phyloP scores from a whole-genome alignment of 2,329 filamentous ascomycete species.

The Colletotrichum sansevieriae region DNA sequence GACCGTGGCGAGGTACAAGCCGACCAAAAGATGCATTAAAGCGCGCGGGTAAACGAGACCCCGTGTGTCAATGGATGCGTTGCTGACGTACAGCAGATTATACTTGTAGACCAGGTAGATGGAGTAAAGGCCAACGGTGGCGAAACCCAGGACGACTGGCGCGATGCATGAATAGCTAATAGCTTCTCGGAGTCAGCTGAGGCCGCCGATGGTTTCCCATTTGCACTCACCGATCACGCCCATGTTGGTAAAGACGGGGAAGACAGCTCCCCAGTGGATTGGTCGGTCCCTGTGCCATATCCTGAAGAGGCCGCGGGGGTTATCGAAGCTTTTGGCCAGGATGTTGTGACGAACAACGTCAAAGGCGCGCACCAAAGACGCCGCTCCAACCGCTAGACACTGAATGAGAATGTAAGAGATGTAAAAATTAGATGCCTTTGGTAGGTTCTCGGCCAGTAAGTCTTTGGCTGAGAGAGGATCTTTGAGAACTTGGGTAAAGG shows the following conservation, averaged over 20 bases:
- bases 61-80: conserved; percentile 86
- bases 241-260: conserved; percentile 86
- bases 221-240: conserved; percentile 76
- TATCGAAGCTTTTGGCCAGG: conserved; percentile 80
- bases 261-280: conserved; percentile 85
- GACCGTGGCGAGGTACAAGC: conserved; percentile 84
- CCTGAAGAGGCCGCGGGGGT: conserved; percentile 82
- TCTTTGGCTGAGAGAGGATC: conserved; percentile 45
- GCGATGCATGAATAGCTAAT: conserved; percentile 90
- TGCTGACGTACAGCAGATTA: conserved; percentile 89
- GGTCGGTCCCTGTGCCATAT: conserved; percentile 81
- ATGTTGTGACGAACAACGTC: conserved; percentile 72
- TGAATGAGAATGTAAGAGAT: conserved; percentile 95
- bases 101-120: conserved; percentile 93
- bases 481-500: conserved; percentile 68
- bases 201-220: fast-evolving
- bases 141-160: conserved; percentile 86
- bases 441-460: conserved; percentile 77
- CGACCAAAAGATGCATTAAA: conserved; percentile 85
- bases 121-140: conserved; percentile 80
- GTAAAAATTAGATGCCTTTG: conserved; percentile 87
- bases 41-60: conserved; percentile 90
- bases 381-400: conserved; percentile 82
- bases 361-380: conserved; percentile 77
- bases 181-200: conserved; percentile 59